phyloP scores from a whole-genome alignment of 305 asterid genomes.

The Fraxinus nigra region DNA sequence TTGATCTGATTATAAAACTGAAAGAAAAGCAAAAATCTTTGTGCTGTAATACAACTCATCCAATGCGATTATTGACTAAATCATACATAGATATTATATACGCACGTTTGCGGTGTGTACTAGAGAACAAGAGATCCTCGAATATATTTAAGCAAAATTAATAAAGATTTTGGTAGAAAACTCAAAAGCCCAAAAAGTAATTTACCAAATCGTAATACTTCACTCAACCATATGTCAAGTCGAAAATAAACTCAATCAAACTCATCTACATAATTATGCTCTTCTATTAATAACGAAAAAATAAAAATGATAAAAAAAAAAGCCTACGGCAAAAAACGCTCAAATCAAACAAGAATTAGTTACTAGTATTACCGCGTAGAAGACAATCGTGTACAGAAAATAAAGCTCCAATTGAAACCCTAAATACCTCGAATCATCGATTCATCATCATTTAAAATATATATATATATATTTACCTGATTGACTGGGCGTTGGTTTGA shows the following conservation, averaged over 20 bases:
- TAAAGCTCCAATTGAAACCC: background rate
- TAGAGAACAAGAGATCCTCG: background rate
- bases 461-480: background rate
- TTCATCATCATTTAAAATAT: background rate
- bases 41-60: background rate
- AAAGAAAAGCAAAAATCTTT: background rate
- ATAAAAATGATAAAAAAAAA: background rate
- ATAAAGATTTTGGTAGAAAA: background rate
- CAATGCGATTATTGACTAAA: background rate
- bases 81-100: background rate
- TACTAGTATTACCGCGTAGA: background rate
- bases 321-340: background rate
- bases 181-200: background rate
- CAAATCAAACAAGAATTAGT: background rate
- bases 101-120: background rate
- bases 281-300: background rate
- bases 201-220: background rate
- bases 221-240: background rate
- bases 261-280: background rate
- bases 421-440: background rate
- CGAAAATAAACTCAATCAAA: background rate
- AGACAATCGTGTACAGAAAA: background rate
- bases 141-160: background rate
- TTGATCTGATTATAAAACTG: background rate
- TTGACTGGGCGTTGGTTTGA: background rate